Conservation (phyloP, 2,329 filamentous ascomycete genomes). For the Phyllosticta paracitricarpa region DNA sequence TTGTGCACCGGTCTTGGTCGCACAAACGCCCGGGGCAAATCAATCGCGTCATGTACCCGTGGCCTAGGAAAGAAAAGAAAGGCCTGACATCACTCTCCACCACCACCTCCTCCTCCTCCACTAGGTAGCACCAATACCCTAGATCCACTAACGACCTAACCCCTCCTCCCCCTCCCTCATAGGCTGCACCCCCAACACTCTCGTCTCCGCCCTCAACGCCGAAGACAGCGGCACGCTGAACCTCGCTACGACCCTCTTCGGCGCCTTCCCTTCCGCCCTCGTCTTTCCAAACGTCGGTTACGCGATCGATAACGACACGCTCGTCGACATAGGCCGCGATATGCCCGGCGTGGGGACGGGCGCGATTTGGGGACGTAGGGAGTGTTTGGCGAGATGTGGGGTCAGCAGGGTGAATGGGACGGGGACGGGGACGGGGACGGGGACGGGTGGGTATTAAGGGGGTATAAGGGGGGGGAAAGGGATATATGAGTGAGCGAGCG, state of each 20-base stretch:
- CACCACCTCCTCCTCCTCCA: not conserved
- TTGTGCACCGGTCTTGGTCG: not conserved
- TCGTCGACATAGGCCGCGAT: constrained; percentile 21
- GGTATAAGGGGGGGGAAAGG: not conserved
- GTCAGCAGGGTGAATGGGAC: not conserved
- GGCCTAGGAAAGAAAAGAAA: too few relatives aligned
- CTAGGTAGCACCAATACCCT: too few relatives aligned
- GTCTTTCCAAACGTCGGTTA: constrained; percentile 36
- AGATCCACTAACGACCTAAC: too few relatives aligned
- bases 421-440: not conserved
- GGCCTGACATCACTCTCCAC: too few relatives aligned
- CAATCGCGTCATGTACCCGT: not conserved
- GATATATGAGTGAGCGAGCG: not conserved
- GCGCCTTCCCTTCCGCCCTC: constrained; percentile 28
- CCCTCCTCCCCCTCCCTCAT: too few relatives aligned
- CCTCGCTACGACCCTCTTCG: constrained; percentile 35
- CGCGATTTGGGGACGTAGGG: constrained; percentile 30
- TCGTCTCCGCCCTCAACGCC: constrained; percentile 40
- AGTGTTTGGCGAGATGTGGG: constrained; percentile 30
- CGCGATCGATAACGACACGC: constrained; percentile 22
- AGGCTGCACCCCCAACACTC: constrained; percentile 40
- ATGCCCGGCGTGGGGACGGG: constrained; percentile 35
- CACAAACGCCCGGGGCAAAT: not conserved
- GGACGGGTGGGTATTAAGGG: not conserved
- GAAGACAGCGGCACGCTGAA: constrained; percentile 43